Percentiles rank a stretch among this genome's conserved stretches.
These are phyloP conservation scores for Asclepias syriaca DNA, from an alignment of 257 asterid species.

Conservation along the genomic window DNA sequence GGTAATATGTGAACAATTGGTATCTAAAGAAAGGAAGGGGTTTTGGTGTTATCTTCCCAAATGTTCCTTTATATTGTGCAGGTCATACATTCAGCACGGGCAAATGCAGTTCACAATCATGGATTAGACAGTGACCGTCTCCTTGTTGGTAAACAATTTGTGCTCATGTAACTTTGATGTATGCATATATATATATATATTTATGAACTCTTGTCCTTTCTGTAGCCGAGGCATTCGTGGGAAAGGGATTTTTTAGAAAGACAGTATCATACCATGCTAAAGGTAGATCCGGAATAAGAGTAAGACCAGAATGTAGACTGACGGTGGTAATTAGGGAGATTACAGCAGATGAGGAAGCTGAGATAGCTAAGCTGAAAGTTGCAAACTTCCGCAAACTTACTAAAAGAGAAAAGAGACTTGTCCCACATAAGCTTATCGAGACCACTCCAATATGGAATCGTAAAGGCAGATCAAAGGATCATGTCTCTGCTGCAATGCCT, in stretches of 20 bases:
- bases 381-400: conserved; percentile 62
- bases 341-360: conserved; percentile 84
- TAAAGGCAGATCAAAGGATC: conserved; percentile 41
- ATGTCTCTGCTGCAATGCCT: conserved; percentile 24
- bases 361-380: conserved; percentile 83
- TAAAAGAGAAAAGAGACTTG: conserved; percentile 69
- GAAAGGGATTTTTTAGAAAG: conserved; percentile 72
- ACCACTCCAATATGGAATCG: conserved; percentile 89
- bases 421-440: conserved; percentile 85
- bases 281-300: conserved; percentile 58
- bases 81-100: conserved; percentile 95
- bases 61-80: conserved; percentile 14
- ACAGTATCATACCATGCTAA: conserved; percentile 69
- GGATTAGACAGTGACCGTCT: conserved; percentile 78
- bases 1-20: conserved; percentile 31
- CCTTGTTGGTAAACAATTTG: conserved; percentile 57
- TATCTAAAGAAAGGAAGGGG: neutral
- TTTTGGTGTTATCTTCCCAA: neutral
- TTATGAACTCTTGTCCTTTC: conserved; percentile 4
- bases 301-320: conserved; percentile 75
- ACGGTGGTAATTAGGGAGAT: conserved; percentile 82
- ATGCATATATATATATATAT: neutral
- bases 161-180: neutral
- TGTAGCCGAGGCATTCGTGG: conserved; percentile 91
- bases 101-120: conserved; percentile 81